Base-by-base conservation (phyloP, 345 rosid genomes). In the Populus euphratica region DNA sequence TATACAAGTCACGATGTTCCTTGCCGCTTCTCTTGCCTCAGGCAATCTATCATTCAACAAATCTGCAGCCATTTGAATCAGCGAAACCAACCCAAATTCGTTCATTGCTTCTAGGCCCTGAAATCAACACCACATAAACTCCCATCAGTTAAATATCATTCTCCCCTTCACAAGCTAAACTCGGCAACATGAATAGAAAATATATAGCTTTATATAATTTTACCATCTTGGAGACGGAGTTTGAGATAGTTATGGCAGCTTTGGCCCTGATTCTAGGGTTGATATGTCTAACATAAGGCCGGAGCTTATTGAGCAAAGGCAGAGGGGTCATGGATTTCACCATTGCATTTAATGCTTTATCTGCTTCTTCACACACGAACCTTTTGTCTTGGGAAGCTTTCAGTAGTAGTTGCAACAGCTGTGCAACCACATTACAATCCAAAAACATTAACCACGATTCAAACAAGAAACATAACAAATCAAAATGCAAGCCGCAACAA, bases 321-420 rank as follows among this genome's bases (percentile, higher is more conserved):
- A 62, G 41, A 66, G 98, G 93, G 76, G 99, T 88, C 71, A 96
- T 77, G 68, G 83, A 87, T 63, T 90, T 86, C 17, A 97, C 91
- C 97, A 93, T 86, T 77, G 93, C 87, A 21, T 83, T 86, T 70
- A 96, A 81, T 78, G 98, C 97, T 84, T 85, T 93, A 83, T 83
- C 97, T 64, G 98, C 98, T 77, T 97, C 99, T 86, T 93, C 99
- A 20, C 98, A 96, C 31, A 96, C 97, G 86, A 96, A 96, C 72
- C 89, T 83, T 79, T 96, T 96, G 82, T 96, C 99, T 82, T 96
- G 99, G 56, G 98, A 93, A 80, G 99, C 85, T 81, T 96, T 96
- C 74, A 96, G 94, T 64, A 96, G 94, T 75, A 96, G 97, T 82
- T 93, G 98, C 39, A 91, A 86, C 67, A 96, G 93, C 99, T 96